Evolutionary conservation across 2,329 filamentous ascomycete species (phyloP), one percentile per base, ranked within the genome.

Genomic region (Fusarium veterinarium): DNA sequence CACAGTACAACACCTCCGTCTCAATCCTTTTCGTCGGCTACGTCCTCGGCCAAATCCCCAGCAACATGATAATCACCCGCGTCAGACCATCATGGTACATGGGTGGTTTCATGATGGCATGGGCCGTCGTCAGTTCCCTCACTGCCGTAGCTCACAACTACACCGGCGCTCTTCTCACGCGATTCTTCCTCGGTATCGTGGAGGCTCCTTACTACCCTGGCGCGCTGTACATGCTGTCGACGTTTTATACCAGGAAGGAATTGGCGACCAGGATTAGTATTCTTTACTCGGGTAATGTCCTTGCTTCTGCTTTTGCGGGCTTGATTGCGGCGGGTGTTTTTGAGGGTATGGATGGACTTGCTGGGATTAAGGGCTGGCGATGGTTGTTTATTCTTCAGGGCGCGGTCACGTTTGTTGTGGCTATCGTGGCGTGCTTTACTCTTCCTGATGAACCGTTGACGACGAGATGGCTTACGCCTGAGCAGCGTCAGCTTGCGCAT

Each of bases 231-330:
- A 83, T 88, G 57, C 80, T 89, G 7, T 85, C 84, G 4, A 84
- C 86, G 41, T 90, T 87, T 79, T 90, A 89, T 77, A 89, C 86
- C 5, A 81, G 86, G 37, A 85, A 87, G 72, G 83, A 85, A 71
- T 74, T 86, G 31, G 79, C 82, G n/a, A 77, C 81, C 4, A 79
- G 84, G 45, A 82, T 85, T 13, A 82, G 84, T 4, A 82, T 86
- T 61, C 78, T 87, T 3, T 87, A 87, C 66, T 80, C 84, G 0
- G 83, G 83, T 4, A 81, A 80, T 20, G 77, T 82, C 20, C 64
- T 81, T 13, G 79, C 80, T 6, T 80, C 77, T 11, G 80, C 82
- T 3, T 86, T 86, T 58, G 81, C 82, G 0, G 84, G 85, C 5
- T 76, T 87, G 6, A 84, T 87, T 38, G 84, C 83, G 1, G 81